Conservation (phyloP, 306 rosid species). For the Cicer cuneatum region DNA sequence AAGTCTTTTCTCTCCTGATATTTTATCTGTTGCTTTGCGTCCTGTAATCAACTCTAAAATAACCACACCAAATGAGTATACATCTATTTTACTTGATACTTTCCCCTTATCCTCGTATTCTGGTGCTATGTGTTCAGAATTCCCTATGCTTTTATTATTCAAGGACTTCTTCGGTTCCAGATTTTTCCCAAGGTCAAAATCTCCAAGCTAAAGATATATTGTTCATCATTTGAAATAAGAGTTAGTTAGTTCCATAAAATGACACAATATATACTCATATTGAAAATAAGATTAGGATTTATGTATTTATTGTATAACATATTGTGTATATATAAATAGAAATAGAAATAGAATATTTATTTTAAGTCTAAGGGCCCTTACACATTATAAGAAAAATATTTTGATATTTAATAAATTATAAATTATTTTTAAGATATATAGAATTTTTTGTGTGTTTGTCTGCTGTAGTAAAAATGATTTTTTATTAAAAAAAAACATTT, state of each 20-base stretch:
- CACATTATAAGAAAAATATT: too few relatives aligned
- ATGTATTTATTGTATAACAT: too few relatives aligned
- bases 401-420: too few relatives aligned
- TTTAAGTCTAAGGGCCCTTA: too few relatives aligned
- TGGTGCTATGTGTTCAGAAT: slow-evolving; percentile 48
- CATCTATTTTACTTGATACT: slow-evolving; percentile 48
- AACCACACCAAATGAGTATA: slow-evolving; percentile 56
- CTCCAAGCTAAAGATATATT: slow-evolving; percentile 49
- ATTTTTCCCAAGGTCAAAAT: slow-evolving; percentile 48
- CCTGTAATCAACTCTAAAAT: slow-evolving; percentile 60
- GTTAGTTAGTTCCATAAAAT: slow-evolving; percentile 34
- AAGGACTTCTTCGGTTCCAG: slow-evolving; percentile 36
- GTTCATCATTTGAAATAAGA: slow-evolving; percentile 25
- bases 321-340: too few relatives aligned
- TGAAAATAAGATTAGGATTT: neutral
- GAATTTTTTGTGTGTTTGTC: too few relatives aligned
- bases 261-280: neutral
- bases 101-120: slow-evolving; percentile 49
- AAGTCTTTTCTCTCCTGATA: slow-evolving; percentile 48
- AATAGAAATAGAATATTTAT: too few relatives aligned
- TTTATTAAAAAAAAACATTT: too few relatives aligned
- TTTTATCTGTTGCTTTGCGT: slow-evolving; percentile 37
- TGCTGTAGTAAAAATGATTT: too few relatives aligned
- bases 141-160: slow-evolving; percentile 39
- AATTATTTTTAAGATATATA: too few relatives aligned